Evolutionary conservation across 495 filamentous ascomycete genomes (phyloP).

Genomic region (Penicillium canariense): DNA sequence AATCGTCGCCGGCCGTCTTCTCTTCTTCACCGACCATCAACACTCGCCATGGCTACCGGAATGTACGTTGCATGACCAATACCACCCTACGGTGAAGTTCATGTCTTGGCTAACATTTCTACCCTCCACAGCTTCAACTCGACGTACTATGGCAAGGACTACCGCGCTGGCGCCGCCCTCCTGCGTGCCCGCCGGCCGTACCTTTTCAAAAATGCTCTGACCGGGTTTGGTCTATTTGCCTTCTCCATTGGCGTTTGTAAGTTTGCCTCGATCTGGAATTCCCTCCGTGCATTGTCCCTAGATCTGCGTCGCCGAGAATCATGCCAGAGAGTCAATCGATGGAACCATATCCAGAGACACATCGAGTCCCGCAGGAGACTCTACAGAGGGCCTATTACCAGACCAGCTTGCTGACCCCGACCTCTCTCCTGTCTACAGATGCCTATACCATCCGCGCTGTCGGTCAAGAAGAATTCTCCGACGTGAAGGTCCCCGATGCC

Average conservation of each 20-base stretch:
- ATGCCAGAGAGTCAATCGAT: background rate
- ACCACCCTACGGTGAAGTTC: background rate
- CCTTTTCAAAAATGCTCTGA: constrained; percentile 81
- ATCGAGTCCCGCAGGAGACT: background rate
- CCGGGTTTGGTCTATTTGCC: constrained; percentile 64
- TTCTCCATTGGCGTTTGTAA: constrained; percentile 80
- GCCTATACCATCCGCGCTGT: constrained; percentile 84
- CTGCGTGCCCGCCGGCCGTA: constrained; percentile 89
- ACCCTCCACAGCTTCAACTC: constrained; percentile 60
- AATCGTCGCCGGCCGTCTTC: constrained; percentile 10
- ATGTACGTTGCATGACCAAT: constrained; percentile 32
- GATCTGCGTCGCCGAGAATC: background rate
- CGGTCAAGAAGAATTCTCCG: constrained; percentile 96
- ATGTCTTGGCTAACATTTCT: constrained; percentile 11
- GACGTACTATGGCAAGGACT: constrained; percentile 85
- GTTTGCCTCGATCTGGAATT: constrained; percentile 29
- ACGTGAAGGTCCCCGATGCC: constrained; percentile 79
- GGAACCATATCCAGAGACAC: constrained; percentile 7
- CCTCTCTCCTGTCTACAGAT: constrained; percentile 52
- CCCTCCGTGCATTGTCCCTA: background rate
- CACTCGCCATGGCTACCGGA: constrained; percentile 40
- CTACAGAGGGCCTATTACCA: background rate
- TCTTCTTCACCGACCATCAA: background rate
- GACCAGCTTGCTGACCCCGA: constrained; percentile 1
- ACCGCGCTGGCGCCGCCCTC: constrained; percentile 76